Conservation (phyloP, 495 filamentous ascomycete species). For the Xylaria flabelliformis region DNA sequence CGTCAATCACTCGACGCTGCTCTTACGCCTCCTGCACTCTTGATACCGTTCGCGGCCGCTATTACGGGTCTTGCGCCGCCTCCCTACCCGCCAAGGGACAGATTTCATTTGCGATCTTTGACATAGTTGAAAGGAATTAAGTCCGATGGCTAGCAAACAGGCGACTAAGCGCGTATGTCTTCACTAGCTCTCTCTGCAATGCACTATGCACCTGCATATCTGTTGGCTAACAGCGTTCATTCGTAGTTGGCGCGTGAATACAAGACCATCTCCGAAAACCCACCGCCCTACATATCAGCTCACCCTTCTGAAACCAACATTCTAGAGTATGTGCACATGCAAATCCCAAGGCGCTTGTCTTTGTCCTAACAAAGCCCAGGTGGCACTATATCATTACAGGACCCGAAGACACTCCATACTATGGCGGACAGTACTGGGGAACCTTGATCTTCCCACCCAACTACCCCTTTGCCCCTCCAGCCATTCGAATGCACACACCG, state of each 20-base stretch:
- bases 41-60: background rate
- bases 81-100: conserved; percentile 10
- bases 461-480: conserved; percentile 96
- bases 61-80: background rate
- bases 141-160: conserved; percentile 77
- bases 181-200: conserved; percentile 16
- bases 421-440: conserved; percentile 97
- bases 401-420: conserved; percentile 92
- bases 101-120: background rate
- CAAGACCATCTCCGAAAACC: conserved; percentile 86
- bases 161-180: conserved; percentile 80
- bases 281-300: conserved; percentile 90
- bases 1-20: background rate
- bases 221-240: conserved; percentile 15
- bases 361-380: conserved; percentile 50
- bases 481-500: conserved; percentile 98
- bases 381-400: conserved; percentile 99
- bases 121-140: conserved; percentile 26
- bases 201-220: background rate
- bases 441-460: conserved; percentile 93
- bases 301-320: conserved; percentile 96
- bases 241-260: conserved; percentile 89
- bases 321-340: conserved; percentile 69
- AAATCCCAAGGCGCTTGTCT: background rate
- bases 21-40: background rate